A percentile compares a stretch with the other conserved stretches of the same genome.
These are phyloP conservation scores for Diaporthe capsici DNA, from an alignment of 2,329 filamentous ascomycete genomes.

Conservation along the genomic window DNA sequence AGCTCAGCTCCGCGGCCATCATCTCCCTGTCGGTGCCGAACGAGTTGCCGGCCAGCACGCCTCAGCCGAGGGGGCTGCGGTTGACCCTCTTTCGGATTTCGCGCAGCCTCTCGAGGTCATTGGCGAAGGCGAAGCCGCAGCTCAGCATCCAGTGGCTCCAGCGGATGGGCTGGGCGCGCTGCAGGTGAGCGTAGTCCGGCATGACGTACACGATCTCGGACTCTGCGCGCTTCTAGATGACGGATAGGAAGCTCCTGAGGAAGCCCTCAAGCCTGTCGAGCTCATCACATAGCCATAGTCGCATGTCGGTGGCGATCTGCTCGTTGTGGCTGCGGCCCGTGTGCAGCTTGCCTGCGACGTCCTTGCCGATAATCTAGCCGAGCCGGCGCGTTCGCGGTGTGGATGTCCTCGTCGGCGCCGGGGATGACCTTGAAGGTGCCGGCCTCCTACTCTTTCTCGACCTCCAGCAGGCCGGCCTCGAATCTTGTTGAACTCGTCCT, in stretches of 20 bases:
- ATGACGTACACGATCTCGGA: conserved; percentile 82
- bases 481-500: conserved; percentile 83
- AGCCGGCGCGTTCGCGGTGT: conserved; percentile 80
- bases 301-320: conserved; percentile 91
- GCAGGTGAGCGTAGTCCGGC: conserved; percentile 91
- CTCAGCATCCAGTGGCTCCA: conserved; percentile 88
- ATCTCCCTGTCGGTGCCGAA: conserved; percentile 85
- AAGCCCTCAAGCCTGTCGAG: conserved; percentile 78
- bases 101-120: conserved; percentile 82
- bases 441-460: conserved; percentile 67
- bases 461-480: conserved; percentile 75
- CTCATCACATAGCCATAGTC: conserved; percentile 86
- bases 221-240: conserved; percentile 79
- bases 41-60: conserved; percentile 84
- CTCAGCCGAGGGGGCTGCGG: conserved; percentile 77
- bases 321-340: conserved; percentile 91
- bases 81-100: conserved; percentile 84
- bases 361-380: conserved; percentile 88
- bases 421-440: conserved; percentile 66
- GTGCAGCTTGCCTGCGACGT: conserved; percentile 89
- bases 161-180: conserved; percentile 83
- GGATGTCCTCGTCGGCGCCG: conserved; percentile 71
- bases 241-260: conserved; percentile 78
- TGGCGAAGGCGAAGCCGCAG: conserved; percentile 78
- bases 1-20: conserved; percentile 86